phyloP scores from a whole-genome alignment of 345 rosid species.

The Citrus sinensis region DNA sequence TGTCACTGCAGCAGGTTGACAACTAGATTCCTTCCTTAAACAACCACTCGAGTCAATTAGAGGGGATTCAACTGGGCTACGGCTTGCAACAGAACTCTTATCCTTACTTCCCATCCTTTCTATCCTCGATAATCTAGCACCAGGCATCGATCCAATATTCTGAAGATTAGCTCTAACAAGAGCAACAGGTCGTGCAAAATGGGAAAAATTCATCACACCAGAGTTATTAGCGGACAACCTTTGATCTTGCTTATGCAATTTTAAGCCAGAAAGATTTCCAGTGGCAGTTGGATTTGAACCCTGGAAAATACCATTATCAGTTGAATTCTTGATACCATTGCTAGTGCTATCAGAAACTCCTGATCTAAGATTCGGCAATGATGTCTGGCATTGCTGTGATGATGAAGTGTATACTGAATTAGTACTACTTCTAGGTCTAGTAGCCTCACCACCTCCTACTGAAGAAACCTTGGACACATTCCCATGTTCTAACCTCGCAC shows the following conservation, averaged over 20 bases:
- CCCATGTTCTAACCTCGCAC: conserved; percentile 23
- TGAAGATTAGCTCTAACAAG: conserved; percentile 41
- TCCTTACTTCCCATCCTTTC: conserved; percentile 29
- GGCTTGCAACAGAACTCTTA: conserved; percentile 25
- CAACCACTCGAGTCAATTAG: conserved; percentile 17
- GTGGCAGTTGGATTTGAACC: conserved; percentile 21
- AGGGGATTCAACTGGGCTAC: conserved; percentile 14
- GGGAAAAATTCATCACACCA: conserved; percentile 51
- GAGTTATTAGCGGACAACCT: conserved; percentile 30
- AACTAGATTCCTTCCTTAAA: conserved; percentile 27
- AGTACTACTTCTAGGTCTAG: conserved; percentile 24
- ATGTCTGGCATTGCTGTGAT: conserved; percentile 30
- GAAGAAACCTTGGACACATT: conserved; percentile 22
- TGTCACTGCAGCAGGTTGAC: conserved; percentile 25
- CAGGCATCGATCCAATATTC: conserved; percentile 22
- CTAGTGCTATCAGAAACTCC: conserved; percentile 31
- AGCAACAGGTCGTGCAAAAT: conserved; percentile 59
- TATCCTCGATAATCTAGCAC: conserved; percentile 18
- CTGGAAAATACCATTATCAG: conserved; percentile 18
- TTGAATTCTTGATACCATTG: conserved; percentile 15
- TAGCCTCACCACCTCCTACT: conserved; percentile 15
- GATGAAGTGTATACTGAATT: conserved; percentile 27
- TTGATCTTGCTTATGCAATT: conserved; percentile 44
- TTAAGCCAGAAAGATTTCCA: conserved; percentile 23
- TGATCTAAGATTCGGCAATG: conserved; percentile 39